Base-by-base conservation (phyloP, 139 green algal genomes). In the Trebouxia sp. region DNA sequence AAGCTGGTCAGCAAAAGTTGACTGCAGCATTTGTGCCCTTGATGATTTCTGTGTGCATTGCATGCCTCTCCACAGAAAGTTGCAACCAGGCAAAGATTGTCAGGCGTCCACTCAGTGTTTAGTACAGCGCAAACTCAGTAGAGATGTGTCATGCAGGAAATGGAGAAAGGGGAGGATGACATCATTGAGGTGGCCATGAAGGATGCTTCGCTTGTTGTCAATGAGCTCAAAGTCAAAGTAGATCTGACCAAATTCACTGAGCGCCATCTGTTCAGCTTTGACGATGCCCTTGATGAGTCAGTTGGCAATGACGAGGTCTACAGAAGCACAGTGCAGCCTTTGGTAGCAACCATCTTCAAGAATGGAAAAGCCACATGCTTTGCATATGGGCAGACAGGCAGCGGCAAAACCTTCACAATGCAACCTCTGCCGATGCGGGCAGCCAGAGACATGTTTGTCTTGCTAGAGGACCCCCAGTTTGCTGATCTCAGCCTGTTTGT, bases 281-380 rank as follows among this genome's bases (percentile, higher is more conserved):
- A 99, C 55, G 94, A 95, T 47, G 89, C 96, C 3, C 89, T 98
- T 84, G 90, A 97, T 66, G 94, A 97, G 79, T 58, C 45, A 20
- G 91, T 97, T 5, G 89, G 80, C 85, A 98, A 99, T 81, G 94
- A 98, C 56, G 83, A 92, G 41, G 91, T 99, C 12, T 99, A 99
- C 86, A 58, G 82, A 4, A 82, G 80, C 35, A 96, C 94, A 0
- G 92, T 99, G 9, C 86, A 94, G 76, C 97, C 97, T 3, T 88
- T 99, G n/a, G 92, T 99, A 41, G 84, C 89, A 39, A 97, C 92
- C 37, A 90, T 99, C 30, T 98, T 99, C 80, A 77, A 53, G 41
- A 77, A 77, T 77, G 72, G 72, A 55, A 95, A 95, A 82, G 96
- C 92, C 26, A 98, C 95, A 1, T 98, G 93, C 90, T 99, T 99